Evolutionary conservation across 768 basidiomycete genomes (phyloP).

Genomic region (Crepidotus variabilis): DNA sequence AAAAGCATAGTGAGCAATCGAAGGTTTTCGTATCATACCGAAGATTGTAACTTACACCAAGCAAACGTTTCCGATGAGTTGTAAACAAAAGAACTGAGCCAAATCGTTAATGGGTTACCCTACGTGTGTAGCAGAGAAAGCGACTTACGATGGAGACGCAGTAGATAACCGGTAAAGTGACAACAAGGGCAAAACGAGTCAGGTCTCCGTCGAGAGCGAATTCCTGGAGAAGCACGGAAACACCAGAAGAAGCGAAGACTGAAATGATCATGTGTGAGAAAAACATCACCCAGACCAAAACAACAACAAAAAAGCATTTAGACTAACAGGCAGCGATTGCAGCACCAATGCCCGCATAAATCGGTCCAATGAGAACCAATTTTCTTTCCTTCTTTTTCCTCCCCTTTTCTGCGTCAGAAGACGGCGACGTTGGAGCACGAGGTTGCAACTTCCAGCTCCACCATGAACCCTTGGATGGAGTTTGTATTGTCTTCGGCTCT

Average conservation of each 20-base stretch:
- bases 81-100: constrained; percentile 69
- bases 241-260: constrained; percentile 64
- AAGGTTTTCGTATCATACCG: constrained; percentile 12
- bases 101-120: not conserved
- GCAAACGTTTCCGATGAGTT: constrained; percentile 62
- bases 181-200: constrained; percentile 61
- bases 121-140: not conserved
- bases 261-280: not conserved
- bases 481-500: not conserved
- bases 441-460: constrained; percentile 47
- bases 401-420: constrained; percentile 37
- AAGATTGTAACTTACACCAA: constrained; percentile 37
- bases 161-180: constrained; percentile 66
- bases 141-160: constrained; percentile 69
- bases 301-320: constrained; percentile 5
- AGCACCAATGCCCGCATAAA: constrained; percentile 67
- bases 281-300: constrained; percentile 1
- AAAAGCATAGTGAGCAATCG: constrained; percentile 9
- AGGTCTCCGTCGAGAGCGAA: constrained; percentile 60
- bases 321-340: constrained; percentile 59
- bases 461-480: constrained; percentile 18
- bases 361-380: constrained; percentile 57
- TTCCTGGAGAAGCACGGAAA: constrained; percentile 60
- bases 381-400: constrained; percentile 33
- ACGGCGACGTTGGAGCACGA: constrained; percentile 15